phyloP scores from a whole-genome alignment of 2,329 filamentous ascomycete species.

The Diaporthe aspalathi region DNA sequence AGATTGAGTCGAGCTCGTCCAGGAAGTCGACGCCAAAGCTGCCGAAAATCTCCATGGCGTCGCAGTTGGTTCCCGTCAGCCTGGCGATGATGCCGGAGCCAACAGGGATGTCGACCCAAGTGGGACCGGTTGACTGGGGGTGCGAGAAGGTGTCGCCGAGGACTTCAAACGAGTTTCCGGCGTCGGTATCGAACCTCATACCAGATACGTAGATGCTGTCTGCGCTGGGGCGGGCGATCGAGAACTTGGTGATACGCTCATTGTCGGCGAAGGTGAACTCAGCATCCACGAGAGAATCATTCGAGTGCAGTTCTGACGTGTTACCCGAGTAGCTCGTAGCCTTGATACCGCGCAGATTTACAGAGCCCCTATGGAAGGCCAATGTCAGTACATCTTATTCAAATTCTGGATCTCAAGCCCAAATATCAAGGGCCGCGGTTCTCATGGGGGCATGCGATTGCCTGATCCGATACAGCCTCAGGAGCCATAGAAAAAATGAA shows the following conservation, averaged over 20 bases:
- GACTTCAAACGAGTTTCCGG: background rate
- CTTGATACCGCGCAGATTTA: constrained; percentile 13
- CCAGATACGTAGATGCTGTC: background rate
- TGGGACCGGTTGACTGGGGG: background rate
- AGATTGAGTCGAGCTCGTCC: constrained; percentile 40
- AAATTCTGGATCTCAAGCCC: background rate
- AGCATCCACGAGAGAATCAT: constrained; percentile 3
- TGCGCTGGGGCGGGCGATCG: background rate
- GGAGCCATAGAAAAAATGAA: background rate
- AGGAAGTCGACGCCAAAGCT: constrained; percentile 39
- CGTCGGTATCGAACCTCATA: constrained; percentile 18
- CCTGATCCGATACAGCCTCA: no score
- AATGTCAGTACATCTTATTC: background rate
- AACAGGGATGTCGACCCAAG: background rate
- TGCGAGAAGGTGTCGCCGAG: background rate
- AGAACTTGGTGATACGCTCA: constrained; percentile 34
- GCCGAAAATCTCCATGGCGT: constrained; percentile 28
- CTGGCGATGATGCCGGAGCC: constrained; percentile 36
- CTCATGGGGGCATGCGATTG: background rate
- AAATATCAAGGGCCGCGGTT: background rate
- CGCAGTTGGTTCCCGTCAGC: constrained; percentile 36
- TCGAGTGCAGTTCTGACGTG: constrained; percentile 9
- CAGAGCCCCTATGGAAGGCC: background rate
- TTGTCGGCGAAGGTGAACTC: constrained; percentile 26
- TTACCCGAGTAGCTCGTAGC: constrained; percentile 28